Evolutionary conservation across 345 rosid species (phyloP).

Genomic region (Populus euphratica): DNA sequence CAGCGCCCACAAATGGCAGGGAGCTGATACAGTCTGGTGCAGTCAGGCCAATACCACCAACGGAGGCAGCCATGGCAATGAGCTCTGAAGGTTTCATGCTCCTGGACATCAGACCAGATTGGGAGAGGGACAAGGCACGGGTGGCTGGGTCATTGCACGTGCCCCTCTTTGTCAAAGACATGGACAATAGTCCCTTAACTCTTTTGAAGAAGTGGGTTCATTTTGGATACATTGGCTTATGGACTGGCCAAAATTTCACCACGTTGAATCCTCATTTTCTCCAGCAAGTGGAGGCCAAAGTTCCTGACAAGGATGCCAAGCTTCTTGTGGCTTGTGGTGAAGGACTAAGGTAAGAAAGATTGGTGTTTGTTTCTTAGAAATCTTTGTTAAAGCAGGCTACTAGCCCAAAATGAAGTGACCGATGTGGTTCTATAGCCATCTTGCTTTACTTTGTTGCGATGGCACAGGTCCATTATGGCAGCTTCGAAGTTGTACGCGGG

Average conservation of each 20-base stretch:
- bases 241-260: slow-evolving; percentile 92
- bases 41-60: slow-evolving; percentile 53
- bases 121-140: slow-evolving; percentile 80
- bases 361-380: no score
- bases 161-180: slow-evolving; percentile 72
- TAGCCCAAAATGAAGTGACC: not conserved
- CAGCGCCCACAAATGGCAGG: slow-evolving; percentile 29
- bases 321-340: slow-evolving; percentile 90
- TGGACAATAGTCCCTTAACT: slow-evolving; percentile 61
- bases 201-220: slow-evolving; percentile 91
- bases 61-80: slow-evolving; percentile 51
- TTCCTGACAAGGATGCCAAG: slow-evolving; percentile 61
- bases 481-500: slow-evolving; percentile 48
- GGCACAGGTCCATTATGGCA: slow-evolving; percentile 59
- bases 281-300: slow-evolving; percentile 42
- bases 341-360: slow-evolving; percentile 63
- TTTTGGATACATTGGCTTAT: slow-evolving; percentile 80
- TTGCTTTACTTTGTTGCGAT: not conserved
- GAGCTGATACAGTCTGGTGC: slow-evolving; percentile 61
- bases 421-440: not conserved
- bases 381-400: no score
- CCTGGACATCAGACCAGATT: slow-evolving; percentile 70
- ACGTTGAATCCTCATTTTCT: slow-evolving; percentile 57
- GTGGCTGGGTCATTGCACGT: slow-evolving; percentile 73
- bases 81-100: slow-evolving; percentile 51